Base-by-base conservation (phyloP, 2,329 filamentous ascomycete genomes). In the Fusarium luffae region DNA sequence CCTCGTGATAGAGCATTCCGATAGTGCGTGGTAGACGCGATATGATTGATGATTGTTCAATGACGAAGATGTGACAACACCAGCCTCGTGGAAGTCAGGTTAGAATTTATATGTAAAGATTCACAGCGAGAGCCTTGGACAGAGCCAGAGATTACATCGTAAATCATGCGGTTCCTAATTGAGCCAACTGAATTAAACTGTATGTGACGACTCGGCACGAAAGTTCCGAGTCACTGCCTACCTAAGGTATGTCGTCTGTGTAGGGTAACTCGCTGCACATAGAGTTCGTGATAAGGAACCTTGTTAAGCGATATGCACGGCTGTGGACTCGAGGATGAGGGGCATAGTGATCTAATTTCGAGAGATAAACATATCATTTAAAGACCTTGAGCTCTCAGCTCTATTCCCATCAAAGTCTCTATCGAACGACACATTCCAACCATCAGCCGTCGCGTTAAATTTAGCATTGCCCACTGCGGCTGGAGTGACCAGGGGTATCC, bases 401-500 rank as follows among this genome's bases (percentile, higher is more conserved):
- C 13, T 50, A 11, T 12, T n/a, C 16, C 28, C 10, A n/a, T 34
- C 16, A 7, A 37, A 12, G 4, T 16, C 7, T 23, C 25, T 11
- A 27, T 37, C 16, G 27, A 23, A 59, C 41, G 43, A 13, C 18
- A 19, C 54, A 66, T 66, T 66, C 55, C 59, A 47, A 23, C 30
- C 8, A 13, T 37, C 48, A 14, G 14, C 34, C 32, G 7, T 11
- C 34, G 18, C 14, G 14, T 40, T 27, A 10, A 14, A 21, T 41
- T 52, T 43, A 58, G 40, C 7, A 46, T 56, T 34, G 25, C 21
- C 25, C 28, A 61, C 43, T 57, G 14, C 34, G 47, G 47, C 16
- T 27, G 43, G 21, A 14, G 19, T 19, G 41, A 43, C 63, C 65
- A 59, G 67, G 66, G 54, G 46, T 16, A 37, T 42, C 51, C 66